Conservation (phyloP, 2,329 filamentous ascomycete species). For the Mariannaea sp. region DNA sequence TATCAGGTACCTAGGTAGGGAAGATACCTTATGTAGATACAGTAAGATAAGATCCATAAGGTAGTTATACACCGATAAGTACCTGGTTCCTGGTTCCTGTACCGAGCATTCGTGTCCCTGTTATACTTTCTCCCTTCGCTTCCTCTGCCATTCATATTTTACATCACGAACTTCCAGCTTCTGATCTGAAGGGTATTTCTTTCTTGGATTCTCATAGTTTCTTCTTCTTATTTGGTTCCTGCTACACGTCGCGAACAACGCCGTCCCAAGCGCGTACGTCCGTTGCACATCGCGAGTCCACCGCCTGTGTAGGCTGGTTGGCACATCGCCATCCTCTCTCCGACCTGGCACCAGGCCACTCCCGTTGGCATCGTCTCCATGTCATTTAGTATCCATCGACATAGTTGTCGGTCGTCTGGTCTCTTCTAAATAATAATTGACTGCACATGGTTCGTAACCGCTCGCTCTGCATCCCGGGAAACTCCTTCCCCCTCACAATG, state of each 20-base stretch:
- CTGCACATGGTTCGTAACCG: conserved; percentile 29
- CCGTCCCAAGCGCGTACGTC: conserved; percentile 29
- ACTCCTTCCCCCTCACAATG: conserved; percentile 19
- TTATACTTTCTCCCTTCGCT: too few species aligned
- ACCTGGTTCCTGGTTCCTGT: too few species aligned
- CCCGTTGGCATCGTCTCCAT: conserved; percentile 13
- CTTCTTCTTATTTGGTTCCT: conserved; percentile 33
- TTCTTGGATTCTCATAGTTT: conserved; percentile 37
- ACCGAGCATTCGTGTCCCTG: too few species aligned
- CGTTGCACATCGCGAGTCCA: conserved; percentile 28
- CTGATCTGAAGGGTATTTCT: conserved; percentile 30
- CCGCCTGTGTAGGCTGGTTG: conserved; percentile 23
- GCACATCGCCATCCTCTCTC: conserved; percentile 24
- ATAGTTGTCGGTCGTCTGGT: conserved; percentile 16
- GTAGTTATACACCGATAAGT: too few species aligned
- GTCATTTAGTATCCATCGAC: conserved; percentile 13
- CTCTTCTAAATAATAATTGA: conserved; percentile 35
- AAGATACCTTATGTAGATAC: too few species aligned
- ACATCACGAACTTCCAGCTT: conserved; percentile 5
- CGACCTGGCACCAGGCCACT: conserved; percentile 18
- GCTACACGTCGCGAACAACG: conserved; percentile 35
- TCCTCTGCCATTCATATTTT: conserved; percentile 13
- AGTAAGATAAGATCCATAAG: too few species aligned
- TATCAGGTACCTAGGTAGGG: too few species aligned
- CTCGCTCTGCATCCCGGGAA: conserved; percentile 28